Conservation (phyloP, 345 rosid genomes). For the Hibiscus trionum region DNA sequence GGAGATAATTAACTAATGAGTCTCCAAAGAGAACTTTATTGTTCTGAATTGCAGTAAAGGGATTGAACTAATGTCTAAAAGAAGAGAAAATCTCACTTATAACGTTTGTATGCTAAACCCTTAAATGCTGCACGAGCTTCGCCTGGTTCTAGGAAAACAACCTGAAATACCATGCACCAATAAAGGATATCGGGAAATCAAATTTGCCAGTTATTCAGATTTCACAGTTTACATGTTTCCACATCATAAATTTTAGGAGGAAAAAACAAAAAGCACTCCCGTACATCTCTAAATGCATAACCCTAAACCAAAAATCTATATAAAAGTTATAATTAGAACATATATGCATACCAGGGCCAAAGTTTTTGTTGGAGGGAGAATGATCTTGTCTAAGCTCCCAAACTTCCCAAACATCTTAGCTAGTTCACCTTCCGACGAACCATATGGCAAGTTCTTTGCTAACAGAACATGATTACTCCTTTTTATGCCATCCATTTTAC, state of each 20-base stretch:
- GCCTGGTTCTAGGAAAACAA: slow-evolving; percentile 79
- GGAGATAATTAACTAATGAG: not conserved
- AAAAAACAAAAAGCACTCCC: not conserved
- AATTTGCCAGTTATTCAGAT: not conserved
- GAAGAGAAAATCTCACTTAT: slow-evolving; percentile 52
- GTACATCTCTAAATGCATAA: not conserved
- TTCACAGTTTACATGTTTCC: not conserved
- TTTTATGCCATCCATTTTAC: slow-evolving; percentile 46
- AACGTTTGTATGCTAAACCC: slow-evolving; percentile 83
- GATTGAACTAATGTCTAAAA: not conserved
- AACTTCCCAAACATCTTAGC: slow-evolving; percentile 76
- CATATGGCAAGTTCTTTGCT: slow-evolving; percentile 89
- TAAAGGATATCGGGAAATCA: not conserved
- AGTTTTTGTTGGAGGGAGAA: slow-evolving; percentile 85
- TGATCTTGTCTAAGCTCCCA: slow-evolving; percentile 72
- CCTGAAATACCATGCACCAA: slow-evolving; percentile 37
- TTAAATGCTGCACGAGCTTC: slow-evolving; percentile 86
- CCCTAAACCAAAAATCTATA: not conserved
- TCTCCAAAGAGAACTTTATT: not conserved
- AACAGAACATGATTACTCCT: slow-evolving; percentile 82
- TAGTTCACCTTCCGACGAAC: slow-evolving; percentile 74
- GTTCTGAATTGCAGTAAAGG: not conserved
- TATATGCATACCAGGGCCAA: slow-evolving; percentile 65
- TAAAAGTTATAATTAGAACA: not conserved
- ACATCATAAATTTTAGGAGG: not conserved